Evolutionary conservation across 805 yeast genomes (phyloP).

Genomic region (Nematodospora valgi): DNA sequence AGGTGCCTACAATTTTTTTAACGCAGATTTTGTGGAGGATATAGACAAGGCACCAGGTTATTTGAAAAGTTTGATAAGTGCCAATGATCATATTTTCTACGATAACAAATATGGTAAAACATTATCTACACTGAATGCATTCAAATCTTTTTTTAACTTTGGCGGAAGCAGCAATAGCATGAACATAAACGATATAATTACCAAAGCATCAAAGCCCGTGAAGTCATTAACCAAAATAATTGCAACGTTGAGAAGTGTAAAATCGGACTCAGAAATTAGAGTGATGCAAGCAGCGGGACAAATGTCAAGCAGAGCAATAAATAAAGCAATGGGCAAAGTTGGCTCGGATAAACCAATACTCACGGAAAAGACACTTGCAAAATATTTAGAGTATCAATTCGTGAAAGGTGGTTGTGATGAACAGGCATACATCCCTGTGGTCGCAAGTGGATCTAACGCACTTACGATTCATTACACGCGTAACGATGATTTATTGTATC

Average conservation of each 20-base stretch:
- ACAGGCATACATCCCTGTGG: constrained; percentile 92
- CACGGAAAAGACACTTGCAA: constrained; percentile 75
- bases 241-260: constrained; percentile 58
- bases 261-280: constrained; percentile 71
- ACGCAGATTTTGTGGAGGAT: constrained; percentile 73
- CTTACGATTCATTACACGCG: constrained; percentile 90
- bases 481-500: constrained; percentile 76
- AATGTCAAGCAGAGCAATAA: constrained; percentile 80
- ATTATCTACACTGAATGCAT: constrained; percentile 1
- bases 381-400: constrained; percentile 80
- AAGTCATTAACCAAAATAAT: constrained; percentile 42
- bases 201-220: constrained; percentile 32
- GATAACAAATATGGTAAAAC: constrained; percentile 37
- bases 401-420: constrained; percentile 85
- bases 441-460: constrained; percentile 90
- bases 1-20: constrained; percentile 79
- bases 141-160: constrained; percentile 16
- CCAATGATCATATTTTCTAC: constrained; percentile 52
- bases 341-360: constrained; percentile 44
- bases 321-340: constrained; percentile 68
- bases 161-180: neutral
- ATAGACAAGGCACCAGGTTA: constrained; percentile 42
- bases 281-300: constrained; percentile 81
- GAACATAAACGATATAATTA: constrained; percentile 17
- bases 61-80: constrained; percentile 44